Evolutionary conservation across 2,329 filamentous ascomycete genomes (phyloP), one percentile per base, ranked within the genome.

Genomic region (Fusarium incarnatum): DNA sequence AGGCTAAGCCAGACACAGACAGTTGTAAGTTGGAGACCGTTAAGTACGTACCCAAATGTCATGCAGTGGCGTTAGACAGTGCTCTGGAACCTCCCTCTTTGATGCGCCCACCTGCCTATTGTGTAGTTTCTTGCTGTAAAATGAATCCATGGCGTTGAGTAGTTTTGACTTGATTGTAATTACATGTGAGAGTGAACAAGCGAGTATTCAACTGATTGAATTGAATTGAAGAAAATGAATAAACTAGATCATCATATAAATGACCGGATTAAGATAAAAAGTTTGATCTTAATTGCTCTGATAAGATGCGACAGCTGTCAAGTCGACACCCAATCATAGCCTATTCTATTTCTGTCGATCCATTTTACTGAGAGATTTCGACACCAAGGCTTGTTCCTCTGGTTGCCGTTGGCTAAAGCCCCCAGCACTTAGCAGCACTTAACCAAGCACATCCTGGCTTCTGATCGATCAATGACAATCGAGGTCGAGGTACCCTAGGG

Each of bases 381-480:
- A 67, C 53, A 62, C 49, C 6, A 44, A 56, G 37, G n/a, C n/a
- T 20, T 8, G 54, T 60, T 61, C 18, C 34, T 66, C 55, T 41
- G 34, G 48, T 55, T 25, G 30, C 37, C 25, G 61, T 66, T 66
- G 61, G 63, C 23, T 49, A 46, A 23, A 23, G 13, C 28, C 41
- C 47, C 45, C 56, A 18, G 50, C 30, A 37, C 34, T 37, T 18
- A 30, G 28, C 32, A 34, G 32, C 32, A 11, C 60, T 61, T 50
- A n/a, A 49, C 37, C 11, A 46, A n/a, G 44, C 40, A 40, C 41
- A 66, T 67, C 63, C 63, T 32, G 28, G 61, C 37, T 40, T 67
- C 44, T 45, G 62, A 66, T 66, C 63, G 63, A 28, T 66, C 61
- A 66, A 66, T 66, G 27, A 47, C 42, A 66, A 66, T 66, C 59